Evolutionary conservation across 768 basidiomycete genomes (phyloP).

Genomic region (Pisolithus orientalis): DNA sequence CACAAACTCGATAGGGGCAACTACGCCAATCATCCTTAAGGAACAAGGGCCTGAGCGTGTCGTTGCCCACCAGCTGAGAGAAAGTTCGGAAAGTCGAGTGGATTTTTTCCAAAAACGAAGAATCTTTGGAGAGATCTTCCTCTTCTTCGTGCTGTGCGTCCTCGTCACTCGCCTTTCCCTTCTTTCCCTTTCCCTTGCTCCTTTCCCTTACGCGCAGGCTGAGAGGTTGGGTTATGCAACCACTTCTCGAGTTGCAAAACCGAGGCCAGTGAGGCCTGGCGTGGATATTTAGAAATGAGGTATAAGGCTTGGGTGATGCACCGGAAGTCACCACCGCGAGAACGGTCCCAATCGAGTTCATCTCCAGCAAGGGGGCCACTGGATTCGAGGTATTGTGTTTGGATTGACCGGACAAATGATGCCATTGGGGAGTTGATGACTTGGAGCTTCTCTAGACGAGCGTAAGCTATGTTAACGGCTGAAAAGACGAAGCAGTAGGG

Average conservation of each 20-base stretch:
- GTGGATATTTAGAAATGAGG: conserved; percentile 40
- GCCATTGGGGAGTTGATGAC: conserved; percentile 55
- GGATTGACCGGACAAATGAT: conserved; percentile 51
- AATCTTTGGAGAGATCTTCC: conserved; percentile 23
- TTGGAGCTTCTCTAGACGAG: conserved; percentile 54
- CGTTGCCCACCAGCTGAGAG: conserved; percentile 36
- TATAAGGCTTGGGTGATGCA: conserved; percentile 50
- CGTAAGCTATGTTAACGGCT: not conserved
- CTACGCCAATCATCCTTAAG: conserved; percentile 36
- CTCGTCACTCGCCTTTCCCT: not conserved
- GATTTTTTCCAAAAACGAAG: conserved; percentile 30
- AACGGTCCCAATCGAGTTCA: conserved; percentile 44
- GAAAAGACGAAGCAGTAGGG: not conserved
- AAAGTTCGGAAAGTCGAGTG: conserved; percentile 43
- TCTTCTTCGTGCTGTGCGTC: conserved; percentile 1
- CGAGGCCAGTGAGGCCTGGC: conserved; percentile 22
- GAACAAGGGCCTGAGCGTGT: conserved; percentile 32
- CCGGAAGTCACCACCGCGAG: conserved; percentile 51
- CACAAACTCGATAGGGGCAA: conserved; percentile 68
- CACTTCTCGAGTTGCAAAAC: conserved; percentile 44
- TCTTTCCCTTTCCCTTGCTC: conserved; percentile 15
- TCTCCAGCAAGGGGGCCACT: conserved; percentile 31
- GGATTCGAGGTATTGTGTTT: conserved; percentile 38
- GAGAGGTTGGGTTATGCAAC: conserved; percentile 29
- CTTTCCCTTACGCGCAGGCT: conserved; percentile 2